phyloP scores from a whole-genome alignment of 106 monocot genomes.

The Apostasia ramifera region DNA sequence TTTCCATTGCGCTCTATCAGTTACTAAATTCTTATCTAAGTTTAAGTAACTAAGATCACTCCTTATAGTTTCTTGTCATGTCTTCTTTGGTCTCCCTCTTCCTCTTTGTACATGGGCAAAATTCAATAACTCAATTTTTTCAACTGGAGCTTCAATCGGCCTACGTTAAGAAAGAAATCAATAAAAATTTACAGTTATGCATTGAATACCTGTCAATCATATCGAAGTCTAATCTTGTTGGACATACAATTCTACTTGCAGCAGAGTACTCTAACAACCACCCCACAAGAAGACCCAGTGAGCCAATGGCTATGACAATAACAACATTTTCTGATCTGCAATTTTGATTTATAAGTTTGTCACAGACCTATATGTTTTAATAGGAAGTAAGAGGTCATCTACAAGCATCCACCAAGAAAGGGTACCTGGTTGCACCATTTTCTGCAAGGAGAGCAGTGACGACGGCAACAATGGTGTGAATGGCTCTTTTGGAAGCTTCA shows the following conservation, averaged over 20 bases:
- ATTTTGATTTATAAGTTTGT: background rate
- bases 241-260: conserved; percentile 25
- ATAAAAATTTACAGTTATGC: background rate
- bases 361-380: background rate
- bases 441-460: conserved; percentile 83
- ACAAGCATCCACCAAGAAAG: background rate
- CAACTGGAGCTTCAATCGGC: no score
- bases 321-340: conserved; percentile 71
- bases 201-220: conserved; percentile 35
- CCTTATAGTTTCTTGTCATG: no score
- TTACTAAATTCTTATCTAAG: no score
- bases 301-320: conserved; percentile 77
- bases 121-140: no score
- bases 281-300: conserved; percentile 64
- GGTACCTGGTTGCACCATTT: conserved; percentile 75
- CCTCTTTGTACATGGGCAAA: no score
- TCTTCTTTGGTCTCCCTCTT: no score
- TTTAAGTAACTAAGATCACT: no score
- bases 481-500: conserved; percentile 78
- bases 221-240: conserved; percentile 20
- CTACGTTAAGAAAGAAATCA: background rate
- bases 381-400: background rate
- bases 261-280: conserved; percentile 77
- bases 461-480: conserved; percentile 62
- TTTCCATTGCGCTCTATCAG: no score